These are phyloP conservation scores for Pseudogymnoascus sp. DNA, from an alignment of 2,329 filamentous ascomycete species.

Conservation along the genomic window DNA sequence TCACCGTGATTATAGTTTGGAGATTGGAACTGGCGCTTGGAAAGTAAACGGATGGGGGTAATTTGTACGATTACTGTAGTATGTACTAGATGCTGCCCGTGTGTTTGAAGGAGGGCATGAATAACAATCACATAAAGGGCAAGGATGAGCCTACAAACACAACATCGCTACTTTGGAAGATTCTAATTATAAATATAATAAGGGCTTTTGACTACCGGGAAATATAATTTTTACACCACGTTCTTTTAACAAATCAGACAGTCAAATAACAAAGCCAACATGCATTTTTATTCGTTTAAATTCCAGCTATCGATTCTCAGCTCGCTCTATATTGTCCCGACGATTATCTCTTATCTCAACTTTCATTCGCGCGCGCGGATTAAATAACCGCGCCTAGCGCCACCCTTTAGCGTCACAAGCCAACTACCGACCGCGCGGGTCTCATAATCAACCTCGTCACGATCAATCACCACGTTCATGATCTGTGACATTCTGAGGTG, in stretches of 20 bases:
- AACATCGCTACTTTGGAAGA: neutral
- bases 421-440: slow-evolving; percentile 7
- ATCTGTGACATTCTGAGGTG: neutral
- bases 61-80: neutral
- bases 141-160: neutral
- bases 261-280: neutral
- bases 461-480: neutral
- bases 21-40: slow-evolving; percentile 3
- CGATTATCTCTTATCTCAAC: neutral
- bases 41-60: neutral
- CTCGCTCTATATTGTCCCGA: neutral
- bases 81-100: neutral
- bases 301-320: neutral
- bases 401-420: neutral
- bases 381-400: neutral
- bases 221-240: neutral
- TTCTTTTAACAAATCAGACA: neutral
- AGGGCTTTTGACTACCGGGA: neutral
- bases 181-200: neutral
- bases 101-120: neutral
- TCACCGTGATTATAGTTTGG: neutral
- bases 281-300: neutral
- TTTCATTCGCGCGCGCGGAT: neutral
- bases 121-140: neutral
- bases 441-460: slow-evolving; percentile 5